phyloP scores from a whole-genome alignment of 495 filamentous ascomycete genomes.

The Antarctomyces pellizariae region DNA sequence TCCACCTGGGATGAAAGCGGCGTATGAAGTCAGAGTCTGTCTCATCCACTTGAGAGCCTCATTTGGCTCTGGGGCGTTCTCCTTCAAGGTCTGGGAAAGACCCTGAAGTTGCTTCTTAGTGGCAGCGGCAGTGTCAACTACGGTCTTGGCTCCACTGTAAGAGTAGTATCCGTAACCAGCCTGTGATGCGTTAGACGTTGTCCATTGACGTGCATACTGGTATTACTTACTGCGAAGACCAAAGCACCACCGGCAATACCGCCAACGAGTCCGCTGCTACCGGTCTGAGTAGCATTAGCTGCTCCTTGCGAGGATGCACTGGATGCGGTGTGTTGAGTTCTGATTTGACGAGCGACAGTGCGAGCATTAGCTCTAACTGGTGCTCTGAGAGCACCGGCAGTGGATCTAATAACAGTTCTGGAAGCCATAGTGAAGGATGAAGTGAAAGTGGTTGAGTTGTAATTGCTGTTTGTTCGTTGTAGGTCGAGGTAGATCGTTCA shows the following conservation, averaged over 20 bases:
- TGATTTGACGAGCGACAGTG: constrained; percentile 2
- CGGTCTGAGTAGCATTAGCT: no score
- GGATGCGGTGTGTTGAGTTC: constrained; percentile 1
- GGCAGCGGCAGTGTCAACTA: constrained; percentile 23
- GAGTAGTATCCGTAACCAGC: constrained; percentile 27
- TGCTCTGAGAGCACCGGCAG: constrained; percentile 2
- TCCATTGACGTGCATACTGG: neutral
- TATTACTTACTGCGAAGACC: constrained; percentile 7
- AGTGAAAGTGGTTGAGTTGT: no score
- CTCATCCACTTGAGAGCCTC: constrained; percentile 32
- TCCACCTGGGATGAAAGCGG: constrained; percentile 41
- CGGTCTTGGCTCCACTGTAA: constrained; percentile 30
- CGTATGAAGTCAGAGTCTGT: constrained; percentile 33
- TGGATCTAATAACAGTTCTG: constrained; percentile 5
- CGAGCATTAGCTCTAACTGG: neutral
- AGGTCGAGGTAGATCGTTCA: no score
- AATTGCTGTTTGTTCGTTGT: no score
- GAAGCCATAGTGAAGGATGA: constrained; percentile 7
- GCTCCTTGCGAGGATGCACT: constrained; percentile 8
- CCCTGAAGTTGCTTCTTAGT: constrained; percentile 28
- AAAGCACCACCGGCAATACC: constrained; percentile 9
- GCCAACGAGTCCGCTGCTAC: constrained; percentile 6
- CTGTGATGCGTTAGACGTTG: neutral
- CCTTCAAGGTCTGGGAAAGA: constrained; percentile 24
- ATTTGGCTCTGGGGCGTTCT: constrained; percentile 31